Evolutionary conservation across 768 basidiomycete species (phyloP).

Genomic region (Pleurotus ostreatus): DNA sequence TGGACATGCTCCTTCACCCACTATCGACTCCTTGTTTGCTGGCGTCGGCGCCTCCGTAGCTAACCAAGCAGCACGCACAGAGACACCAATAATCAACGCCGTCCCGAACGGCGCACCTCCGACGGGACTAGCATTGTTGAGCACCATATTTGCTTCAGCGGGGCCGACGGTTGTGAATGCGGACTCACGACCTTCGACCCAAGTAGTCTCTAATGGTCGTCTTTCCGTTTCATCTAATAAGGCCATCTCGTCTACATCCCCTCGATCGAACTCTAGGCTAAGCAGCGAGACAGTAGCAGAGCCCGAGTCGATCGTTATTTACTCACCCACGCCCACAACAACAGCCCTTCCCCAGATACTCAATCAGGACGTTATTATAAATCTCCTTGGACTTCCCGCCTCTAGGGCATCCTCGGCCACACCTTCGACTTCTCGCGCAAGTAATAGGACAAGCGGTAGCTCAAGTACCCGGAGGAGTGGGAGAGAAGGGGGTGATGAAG

Average conservation of each 20-base stretch:
- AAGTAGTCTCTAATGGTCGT: conserved; percentile 14
- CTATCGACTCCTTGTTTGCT: background rate
- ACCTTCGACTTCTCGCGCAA: background rate
- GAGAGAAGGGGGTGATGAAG: conserved; percentile 60
- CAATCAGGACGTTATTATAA: conserved; percentile 70
- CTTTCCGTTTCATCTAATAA: background rate
- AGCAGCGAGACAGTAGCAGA: background rate
- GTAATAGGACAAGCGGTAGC: background rate
- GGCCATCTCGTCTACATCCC: conserved; percentile 5
- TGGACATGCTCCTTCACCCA: conserved; percentile 14
- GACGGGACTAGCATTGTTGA: conserved; percentile 58
- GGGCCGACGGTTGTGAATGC: conserved; percentile 15
- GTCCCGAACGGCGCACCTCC: conserved; percentile 19
- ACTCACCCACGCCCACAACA: conserved; percentile 54
- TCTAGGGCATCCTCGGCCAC: conserved; percentile 25
- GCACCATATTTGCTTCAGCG: conserved; percentile 75
- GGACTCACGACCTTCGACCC: conserved; percentile 11
- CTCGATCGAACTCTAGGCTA: conserved; percentile 6
- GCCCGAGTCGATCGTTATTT: conserved; percentile 30
- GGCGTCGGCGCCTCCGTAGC: conserved; percentile 14
- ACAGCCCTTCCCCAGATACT: conserved; percentile 60
- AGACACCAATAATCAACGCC: conserved; percentile 3
- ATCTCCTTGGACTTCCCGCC: conserved; percentile 49
- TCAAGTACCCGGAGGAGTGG: conserved; percentile 6
- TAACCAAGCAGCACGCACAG: conserved; percentile 22